Evolutionary conservation across 768 basidiomycete genomes (phyloP).

Genomic region (Leccinum longicurvipes): DNA sequence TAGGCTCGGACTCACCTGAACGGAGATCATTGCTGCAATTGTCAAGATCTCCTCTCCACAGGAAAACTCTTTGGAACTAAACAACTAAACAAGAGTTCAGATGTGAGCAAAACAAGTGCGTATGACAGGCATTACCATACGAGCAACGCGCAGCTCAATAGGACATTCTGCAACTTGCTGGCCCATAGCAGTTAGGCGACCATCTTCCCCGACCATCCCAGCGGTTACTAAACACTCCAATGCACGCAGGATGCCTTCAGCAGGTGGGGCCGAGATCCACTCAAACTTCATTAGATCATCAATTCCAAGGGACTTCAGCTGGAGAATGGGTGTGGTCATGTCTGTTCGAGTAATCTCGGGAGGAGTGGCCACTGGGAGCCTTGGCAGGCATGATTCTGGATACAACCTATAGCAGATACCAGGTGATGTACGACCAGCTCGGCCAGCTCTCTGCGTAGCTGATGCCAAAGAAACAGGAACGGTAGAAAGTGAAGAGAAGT

Average conservation of each 20-base stretch:
- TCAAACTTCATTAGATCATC: slow-evolving; percentile 96
- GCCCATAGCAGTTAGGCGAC: slow-evolving; percentile 72
- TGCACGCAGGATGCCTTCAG: slow-evolving; percentile 80
- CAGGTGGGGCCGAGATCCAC: slow-evolving; percentile 88
- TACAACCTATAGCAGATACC: slow-evolving; percentile 94
- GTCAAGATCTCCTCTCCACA: slow-evolving; percentile 96
- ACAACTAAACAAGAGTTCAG: slow-evolving; percentile 51
- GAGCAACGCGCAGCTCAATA: slow-evolving; percentile 88
- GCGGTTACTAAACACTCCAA: slow-evolving; percentile 78
- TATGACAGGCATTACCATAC: slow-evolving; percentile 61
- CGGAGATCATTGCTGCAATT: slow-evolving; percentile 92
- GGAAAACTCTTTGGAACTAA: slow-evolving; percentile 77
- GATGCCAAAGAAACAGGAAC: slow-evolving; percentile 86
- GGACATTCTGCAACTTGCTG: slow-evolving; percentile 92
- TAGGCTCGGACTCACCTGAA: slow-evolving; percentile 59
- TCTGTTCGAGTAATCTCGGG: slow-evolving; percentile 93
- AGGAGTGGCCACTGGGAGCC: slow-evolving; percentile 66
- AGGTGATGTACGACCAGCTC: slow-evolving; percentile 90
- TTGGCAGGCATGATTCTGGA: slow-evolving; percentile 55
- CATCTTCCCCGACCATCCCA: slow-evolving; percentile 82
- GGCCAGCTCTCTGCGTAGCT: slow-evolving; percentile 88
- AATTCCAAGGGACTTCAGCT: slow-evolving; percentile 92
- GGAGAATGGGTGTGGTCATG: slow-evolving; percentile 86
- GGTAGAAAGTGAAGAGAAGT: slow-evolving; percentile 78
- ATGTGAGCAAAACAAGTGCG: neutral